These are phyloP conservation scores for Russula griseocarnosa DNA, from an alignment of 768 basidiomycete species.

Conservation along the genomic window DNA sequence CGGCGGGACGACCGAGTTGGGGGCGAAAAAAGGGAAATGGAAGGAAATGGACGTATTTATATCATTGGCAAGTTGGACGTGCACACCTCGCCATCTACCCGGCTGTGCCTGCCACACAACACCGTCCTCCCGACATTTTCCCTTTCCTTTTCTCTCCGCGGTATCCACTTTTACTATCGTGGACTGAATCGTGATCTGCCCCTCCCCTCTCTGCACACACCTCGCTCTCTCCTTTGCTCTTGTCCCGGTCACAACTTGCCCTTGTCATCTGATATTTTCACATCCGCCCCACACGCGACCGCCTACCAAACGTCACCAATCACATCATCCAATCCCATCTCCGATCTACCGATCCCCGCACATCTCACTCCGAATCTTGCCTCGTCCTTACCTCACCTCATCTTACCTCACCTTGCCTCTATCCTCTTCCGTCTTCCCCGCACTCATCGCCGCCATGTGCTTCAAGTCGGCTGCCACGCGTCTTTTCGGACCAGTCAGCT, in stretches of 20 bases:
- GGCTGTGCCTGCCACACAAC: slow-evolving; percentile 23
- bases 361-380: slow-evolving; percentile 17
- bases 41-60: slow-evolving; percentile 24
- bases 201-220: not conserved
- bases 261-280: slow-evolving; percentile 24
- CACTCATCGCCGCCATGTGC: slow-evolving; percentile 14
- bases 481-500: not conserved
- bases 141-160: slow-evolving; percentile 5
- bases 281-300: slow-evolving; percentile 13
- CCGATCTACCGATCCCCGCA: slow-evolving; percentile 22
- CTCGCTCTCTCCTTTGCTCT: not conserved
- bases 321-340: slow-evolving; percentile 21
- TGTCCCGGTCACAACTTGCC: slow-evolving; percentile 20
- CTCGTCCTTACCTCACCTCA: slow-evolving; percentile 4
- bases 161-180: slow-evolving; percentile 18
- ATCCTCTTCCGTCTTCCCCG: slow-evolving; percentile 13
- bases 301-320: slow-evolving; percentile 22
- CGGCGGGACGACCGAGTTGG: slow-evolving; percentile 21
- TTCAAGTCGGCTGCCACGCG: slow-evolving; percentile 1
- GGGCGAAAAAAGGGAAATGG: slow-evolving; percentile 27
- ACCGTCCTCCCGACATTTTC: slow-evolving; percentile 18
- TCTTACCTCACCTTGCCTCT: not conserved
- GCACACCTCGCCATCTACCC: slow-evolving; percentile 12
- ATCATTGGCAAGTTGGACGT: slow-evolving; percentile 2
- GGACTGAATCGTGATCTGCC: slow-evolving; percentile 19